Percentiles rank a stretch among this genome's conserved stretches.
Conservation (phyloP, 1,284 basidiomycete genomes). For the Filobasidium uniguttulatum region DNA sequence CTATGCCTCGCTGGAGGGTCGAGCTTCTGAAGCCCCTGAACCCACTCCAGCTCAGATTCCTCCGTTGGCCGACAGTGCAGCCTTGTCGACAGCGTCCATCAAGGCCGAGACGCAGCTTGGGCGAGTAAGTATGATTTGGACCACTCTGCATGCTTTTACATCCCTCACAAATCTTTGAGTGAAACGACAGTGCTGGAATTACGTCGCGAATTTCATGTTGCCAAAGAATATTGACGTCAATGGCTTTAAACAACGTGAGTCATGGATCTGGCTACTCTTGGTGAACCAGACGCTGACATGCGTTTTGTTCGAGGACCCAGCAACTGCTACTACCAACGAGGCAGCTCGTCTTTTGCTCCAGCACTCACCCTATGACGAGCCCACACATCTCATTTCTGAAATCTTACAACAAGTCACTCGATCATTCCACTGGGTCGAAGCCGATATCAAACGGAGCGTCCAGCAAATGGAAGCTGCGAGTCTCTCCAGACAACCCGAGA, state of each 20-base stretch:
- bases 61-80: not conserved
- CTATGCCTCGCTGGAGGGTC: not conserved
- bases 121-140: not conserved
- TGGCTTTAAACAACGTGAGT: not conserved
- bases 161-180: not conserved
- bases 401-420: not conserved
- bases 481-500: not conserved
- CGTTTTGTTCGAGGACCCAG: too few relatives aligned
- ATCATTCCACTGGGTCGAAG: not conserved
- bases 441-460: not conserved
- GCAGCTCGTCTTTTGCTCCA: not conserved
- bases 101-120: not conserved
- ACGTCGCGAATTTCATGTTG: slow-evolving; percentile 5
- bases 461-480: not conserved
- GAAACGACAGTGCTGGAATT: slow-evolving; percentile 6
- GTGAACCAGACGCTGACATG: not conserved
- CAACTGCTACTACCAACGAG: not conserved
- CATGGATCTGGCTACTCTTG: not conserved
- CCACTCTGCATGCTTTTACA: not conserved
- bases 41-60: not conserved
- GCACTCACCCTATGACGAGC: not conserved
- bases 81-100: not conserved
- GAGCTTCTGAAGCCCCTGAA: not conserved
- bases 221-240: slow-evolving; percentile 8
- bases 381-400: not conserved